Evolutionary conservation across 2,329 filamentous ascomycete genomes (phyloP), one percentile per base, ranked within the genome.

Genomic region (Aspergillus ustus): DNA sequence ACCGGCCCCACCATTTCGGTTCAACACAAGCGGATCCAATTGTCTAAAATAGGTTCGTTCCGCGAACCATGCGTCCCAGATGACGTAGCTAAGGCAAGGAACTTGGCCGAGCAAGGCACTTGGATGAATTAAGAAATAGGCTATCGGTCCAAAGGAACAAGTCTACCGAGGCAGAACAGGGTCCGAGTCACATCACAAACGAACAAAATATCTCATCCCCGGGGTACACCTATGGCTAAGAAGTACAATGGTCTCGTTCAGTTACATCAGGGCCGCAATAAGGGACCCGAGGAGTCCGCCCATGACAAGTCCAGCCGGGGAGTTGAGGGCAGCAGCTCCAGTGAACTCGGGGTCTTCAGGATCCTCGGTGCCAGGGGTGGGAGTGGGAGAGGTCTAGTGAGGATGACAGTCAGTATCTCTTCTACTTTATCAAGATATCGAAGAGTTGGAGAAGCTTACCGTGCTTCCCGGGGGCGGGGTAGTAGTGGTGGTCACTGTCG

Each of bases 201-300:
- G 34, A 20, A 48, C n/a, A 48, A 48, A 28, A 25, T 2, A 48
- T 9, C 19, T 17, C 19, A 20, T 48, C 20, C 19, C 45, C 45
- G 4, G 13, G 45, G 22, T 25, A 52, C 34, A 13, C 17, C 8
- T 31, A 20, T 13, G n/a, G 7, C 5, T 29, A 9, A 17, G 9
- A 25, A 45, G 22, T 15, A 25, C 52, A 45, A 29, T 15, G 5
- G 17, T 20, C 20, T 31, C 34, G 34, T 15, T 40, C 45, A 50
- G 34, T 20, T 34, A 20, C 46, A 57, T 29, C 0, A 57, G 29
- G 29, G 46, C 54, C 13, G 31, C 46, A 20, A 50, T 22, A 2
- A 57, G n/a, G 8, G 54, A 50, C 13, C 54, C 54, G n/a, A 50
- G 15, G 15, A 57, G 34, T 3, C 45, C 54, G 5, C 54, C 45